A percentile compares a stretch with the other conserved stretches of the same genome.
Conservation (phyloP, 2,329 filamentous ascomycete species). For the Calonectria multiphialidica region DNA sequence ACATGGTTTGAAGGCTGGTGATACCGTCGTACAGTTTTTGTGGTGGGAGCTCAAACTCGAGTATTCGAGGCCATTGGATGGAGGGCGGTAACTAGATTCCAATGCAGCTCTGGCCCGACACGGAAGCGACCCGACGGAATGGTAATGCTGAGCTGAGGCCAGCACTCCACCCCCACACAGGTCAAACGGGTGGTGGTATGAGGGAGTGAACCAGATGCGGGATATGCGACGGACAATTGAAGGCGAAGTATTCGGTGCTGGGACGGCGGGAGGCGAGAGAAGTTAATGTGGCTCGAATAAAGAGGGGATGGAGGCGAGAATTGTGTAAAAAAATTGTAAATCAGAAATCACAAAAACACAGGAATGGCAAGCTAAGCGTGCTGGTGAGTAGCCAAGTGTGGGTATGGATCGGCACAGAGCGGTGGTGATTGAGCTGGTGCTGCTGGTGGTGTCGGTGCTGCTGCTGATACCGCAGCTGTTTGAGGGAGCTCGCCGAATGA, state of each 20-base stretch:
- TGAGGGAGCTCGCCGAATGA: constrained; percentile 1
- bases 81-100: constrained; percentile 7
- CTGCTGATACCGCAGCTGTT: neutral
- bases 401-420: constrained; percentile 16
- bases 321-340: neutral
- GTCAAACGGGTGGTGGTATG: constrained; percentile 15
- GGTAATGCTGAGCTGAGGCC: constrained; percentile 33
- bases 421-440: constrained; percentile 5
- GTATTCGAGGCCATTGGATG: constrained; percentile 20
- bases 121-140: constrained; percentile 22
- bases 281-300: neutral
- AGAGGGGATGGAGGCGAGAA: neutral
- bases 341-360: neutral
- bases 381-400: constrained; percentile 11
- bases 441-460: neutral
- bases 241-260: neutral
- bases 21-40: constrained; percentile 10
- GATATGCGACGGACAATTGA: constrained; percentile 2
- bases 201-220: constrained; percentile 14
- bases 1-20: constrained; percentile 28
- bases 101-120: constrained; percentile 18
- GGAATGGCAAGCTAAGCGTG: neutral
- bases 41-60: constrained; percentile 5
- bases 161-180: constrained; percentile 31
- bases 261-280: neutral